Evolutionary conservation across 768 basidiomycete genomes (phyloP).

Genomic region (Macrolepiota dolichaula): DNA sequence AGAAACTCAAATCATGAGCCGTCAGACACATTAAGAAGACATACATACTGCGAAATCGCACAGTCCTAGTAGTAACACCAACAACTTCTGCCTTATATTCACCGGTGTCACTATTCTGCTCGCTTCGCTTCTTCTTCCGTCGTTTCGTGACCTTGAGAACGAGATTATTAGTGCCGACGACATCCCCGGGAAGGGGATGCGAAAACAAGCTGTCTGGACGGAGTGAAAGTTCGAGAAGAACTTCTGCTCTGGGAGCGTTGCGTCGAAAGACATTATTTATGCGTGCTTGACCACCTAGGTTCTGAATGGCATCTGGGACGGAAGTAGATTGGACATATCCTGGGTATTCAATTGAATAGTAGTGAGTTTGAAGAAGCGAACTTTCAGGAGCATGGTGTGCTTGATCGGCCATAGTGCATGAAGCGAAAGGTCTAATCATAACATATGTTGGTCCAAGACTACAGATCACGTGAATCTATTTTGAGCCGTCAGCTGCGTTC

Average conservation of each 20-base stretch:
- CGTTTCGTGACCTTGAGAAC: conserved; percentile 80
- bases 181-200: conserved; percentile 82
- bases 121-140: conserved; percentile 42
- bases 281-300: conserved; percentile 65
- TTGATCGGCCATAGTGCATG: not conserved
- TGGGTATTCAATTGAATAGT: conserved; percentile 87
- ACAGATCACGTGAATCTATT: conserved; percentile 3
- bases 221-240: conserved; percentile 73
- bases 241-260: conserved; percentile 55
- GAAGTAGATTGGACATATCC: conserved; percentile 73
- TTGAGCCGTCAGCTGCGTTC: not conserved
- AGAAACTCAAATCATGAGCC: conserved; percentile 1
- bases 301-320: conserved; percentile 56
- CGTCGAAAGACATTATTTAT: conserved; percentile 79
- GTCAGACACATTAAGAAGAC: not conserved
- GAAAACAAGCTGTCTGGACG: conserved; percentile 73
- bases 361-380: conserved; percentile 54
- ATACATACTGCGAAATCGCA: conserved; percentile 82
- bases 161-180: conserved; percentile 76
- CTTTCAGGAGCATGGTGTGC: conserved; percentile 26
- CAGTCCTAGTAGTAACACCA: conserved; percentile 78
- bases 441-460: not conserved
- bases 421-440: not conserved
- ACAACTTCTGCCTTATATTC: conserved; percentile 74
- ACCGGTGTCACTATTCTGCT: conserved; percentile 36